A percentile compares a stretch with the other conserved stretches of the same genome.
phyloP scores from a whole-genome alignment of 495 filamentous ascomycete species.

The Aspergillus steynii region DNA sequence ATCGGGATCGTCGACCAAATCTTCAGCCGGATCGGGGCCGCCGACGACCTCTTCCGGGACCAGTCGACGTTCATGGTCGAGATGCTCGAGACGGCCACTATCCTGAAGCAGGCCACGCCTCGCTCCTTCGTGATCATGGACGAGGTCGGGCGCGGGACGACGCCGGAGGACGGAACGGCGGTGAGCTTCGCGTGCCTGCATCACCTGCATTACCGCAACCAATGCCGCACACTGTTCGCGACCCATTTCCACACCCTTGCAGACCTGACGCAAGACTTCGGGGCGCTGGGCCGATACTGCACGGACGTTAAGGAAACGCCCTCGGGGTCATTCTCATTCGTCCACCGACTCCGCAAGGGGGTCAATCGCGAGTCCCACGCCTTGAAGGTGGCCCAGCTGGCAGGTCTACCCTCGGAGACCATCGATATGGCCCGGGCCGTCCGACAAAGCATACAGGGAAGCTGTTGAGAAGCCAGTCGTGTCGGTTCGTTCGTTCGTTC shows the following conservation, averaged over 20 bases:
- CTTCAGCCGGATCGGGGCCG: constrained; percentile 88
- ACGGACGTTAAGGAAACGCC: constrained; percentile 79
- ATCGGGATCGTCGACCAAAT: constrained; percentile 89
- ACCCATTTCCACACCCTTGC: constrained; percentile 90
- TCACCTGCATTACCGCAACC: constrained; percentile 74
- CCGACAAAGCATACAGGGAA: constrained; percentile 7
- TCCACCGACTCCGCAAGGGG: constrained; percentile 76
- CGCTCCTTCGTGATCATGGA: constrained; percentile 96
- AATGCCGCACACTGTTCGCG: constrained; percentile 82
- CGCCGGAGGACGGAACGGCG: constrained; percentile 85
- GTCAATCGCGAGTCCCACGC: constrained; percentile 88
- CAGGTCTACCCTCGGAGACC: constrained; percentile 66
- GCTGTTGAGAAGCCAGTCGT: background rate
- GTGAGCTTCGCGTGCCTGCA: constrained; percentile 86
- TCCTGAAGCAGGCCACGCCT: constrained; percentile 51
- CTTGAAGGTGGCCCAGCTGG: constrained; percentile 85
- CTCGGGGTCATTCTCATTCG: constrained; percentile 73
- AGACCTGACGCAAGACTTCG: constrained; percentile 68
- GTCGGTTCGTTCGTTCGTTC: background rate
- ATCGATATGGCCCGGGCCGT: constrained; percentile 53
- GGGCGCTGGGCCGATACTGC: constrained; percentile 76
- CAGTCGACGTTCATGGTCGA: constrained; percentile 91
- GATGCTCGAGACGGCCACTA: constrained; percentile 56
- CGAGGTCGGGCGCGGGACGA: constrained; percentile 92
- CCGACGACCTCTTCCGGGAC: constrained; percentile 86